These are phyloP conservation scores for Cercis canadensis DNA, from an alignment of 306 rosid genomes.

Conservation along the genomic window DNA sequence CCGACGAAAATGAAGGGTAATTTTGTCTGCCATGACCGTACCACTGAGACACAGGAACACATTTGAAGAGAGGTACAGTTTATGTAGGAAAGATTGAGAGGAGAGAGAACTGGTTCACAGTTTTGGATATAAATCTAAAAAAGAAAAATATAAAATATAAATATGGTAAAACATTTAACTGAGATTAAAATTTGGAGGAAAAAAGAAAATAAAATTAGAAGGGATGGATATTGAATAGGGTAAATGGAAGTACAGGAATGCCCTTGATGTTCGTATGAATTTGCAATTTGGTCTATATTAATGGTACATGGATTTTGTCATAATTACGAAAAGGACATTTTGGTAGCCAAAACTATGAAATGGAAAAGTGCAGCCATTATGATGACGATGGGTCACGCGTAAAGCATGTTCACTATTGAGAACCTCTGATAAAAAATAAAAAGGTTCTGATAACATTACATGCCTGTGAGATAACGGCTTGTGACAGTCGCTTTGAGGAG, in stretches of 20 bases:
- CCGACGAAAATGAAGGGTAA: constrained; percentile 36
- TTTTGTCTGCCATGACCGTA: constrained; percentile 33
- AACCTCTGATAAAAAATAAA: neutral
- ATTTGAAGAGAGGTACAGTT: neutral
- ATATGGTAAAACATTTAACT: too few relatives aligned
- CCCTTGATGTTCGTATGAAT: neutral
- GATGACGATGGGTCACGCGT: constrained; percentile 4
- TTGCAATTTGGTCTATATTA: neutral
- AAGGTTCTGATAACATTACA: neutral
- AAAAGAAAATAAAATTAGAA: neutral
- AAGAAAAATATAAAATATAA: neutral
- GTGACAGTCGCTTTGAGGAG: neutral
- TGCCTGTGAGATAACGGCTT: neutral
- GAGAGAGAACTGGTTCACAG: neutral
- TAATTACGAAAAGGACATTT: neutral
- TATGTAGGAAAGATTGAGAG: neutral
- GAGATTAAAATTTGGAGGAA: neutral
- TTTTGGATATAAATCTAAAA: too few relatives aligned
- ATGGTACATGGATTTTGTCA: neutral
- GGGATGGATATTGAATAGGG: neutral
- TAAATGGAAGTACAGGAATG: neutral
- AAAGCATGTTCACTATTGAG: constrained; percentile 19
- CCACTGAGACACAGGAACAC: neutral
- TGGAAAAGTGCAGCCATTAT: neutral
- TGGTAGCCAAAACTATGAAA: neutral